phyloP scores from a whole-genome alignment of 371 early-diverging fungal species.

The Paraphysoderma sedebokerense region DNA sequence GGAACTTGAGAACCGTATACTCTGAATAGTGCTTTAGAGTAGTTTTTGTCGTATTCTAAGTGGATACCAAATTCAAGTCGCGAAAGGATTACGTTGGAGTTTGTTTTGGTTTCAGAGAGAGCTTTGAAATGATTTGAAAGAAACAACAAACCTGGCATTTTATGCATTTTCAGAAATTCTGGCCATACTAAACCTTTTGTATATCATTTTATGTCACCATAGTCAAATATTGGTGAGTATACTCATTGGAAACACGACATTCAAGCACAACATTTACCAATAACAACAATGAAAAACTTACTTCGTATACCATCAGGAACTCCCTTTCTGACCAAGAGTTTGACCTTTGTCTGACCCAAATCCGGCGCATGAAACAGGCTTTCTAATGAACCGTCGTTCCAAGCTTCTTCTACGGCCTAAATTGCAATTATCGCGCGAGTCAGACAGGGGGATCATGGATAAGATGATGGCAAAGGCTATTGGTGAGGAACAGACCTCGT shows the following conservation, averaged over 20 bases:
- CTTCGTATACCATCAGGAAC: background rate
- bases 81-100: too few species aligned
- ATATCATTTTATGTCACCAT: too few species aligned
- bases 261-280: too few species aligned
- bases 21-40: background rate
- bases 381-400: background rate
- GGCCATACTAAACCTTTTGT: background rate
- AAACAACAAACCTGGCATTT: background rate
- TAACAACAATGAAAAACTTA: too few species aligned
- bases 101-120: too few species aligned
- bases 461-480: background rate
- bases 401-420: too few species aligned
- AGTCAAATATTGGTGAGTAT: too few species aligned
- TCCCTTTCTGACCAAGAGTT: background rate
- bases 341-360: background rate
- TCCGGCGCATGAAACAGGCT: background rate
- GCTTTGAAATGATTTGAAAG: too few species aligned
- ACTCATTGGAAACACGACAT: too few species aligned
- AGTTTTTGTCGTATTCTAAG: background rate
- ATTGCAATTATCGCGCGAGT: background rate
- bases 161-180: constrained; percentile 1
- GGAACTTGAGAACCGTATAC: background rate
- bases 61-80: background rate
- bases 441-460: background rate
- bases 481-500: background rate